Evolutionary conservation across 164 flowering plant genomes (phyloP).

Genomic region (Aristolochia fimbriata): DNA sequence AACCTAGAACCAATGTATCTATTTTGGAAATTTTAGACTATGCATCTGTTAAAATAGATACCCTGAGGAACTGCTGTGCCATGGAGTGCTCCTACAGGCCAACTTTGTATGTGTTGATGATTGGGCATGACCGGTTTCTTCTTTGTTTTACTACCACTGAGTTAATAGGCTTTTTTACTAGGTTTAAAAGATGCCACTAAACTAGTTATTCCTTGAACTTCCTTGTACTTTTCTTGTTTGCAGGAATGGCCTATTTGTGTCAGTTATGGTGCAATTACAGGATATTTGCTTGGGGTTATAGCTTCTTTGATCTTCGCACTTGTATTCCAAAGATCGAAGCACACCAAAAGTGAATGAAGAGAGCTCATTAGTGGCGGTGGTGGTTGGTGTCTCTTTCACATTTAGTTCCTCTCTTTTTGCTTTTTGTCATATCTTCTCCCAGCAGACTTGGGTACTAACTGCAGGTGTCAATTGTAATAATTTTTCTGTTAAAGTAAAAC

Average conservation of each 20-base stretch:
- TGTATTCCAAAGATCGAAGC: constrained; percentile 14
- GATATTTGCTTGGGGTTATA: constrained; percentile 49
- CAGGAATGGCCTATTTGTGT: constrained; percentile 98
- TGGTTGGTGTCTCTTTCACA: not conserved
- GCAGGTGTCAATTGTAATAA: too few species aligned
- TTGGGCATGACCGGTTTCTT: too few species aligned
- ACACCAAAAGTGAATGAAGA: constrained; percentile 33
- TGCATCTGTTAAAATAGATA: too few species aligned
- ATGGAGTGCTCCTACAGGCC: too few species aligned
- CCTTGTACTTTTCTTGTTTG: not conserved
- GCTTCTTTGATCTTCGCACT: constrained; percentile 31
- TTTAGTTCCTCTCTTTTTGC: too few species aligned
- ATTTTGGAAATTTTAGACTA: too few species aligned
- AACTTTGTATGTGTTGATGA: too few species aligned
- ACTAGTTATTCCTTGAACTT: not conserved
- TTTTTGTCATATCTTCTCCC: too few species aligned
- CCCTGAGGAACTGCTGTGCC: too few species aligned
- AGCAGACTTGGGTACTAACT: too few species aligned
- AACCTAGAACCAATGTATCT: too few species aligned
- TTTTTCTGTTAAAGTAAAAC: too few species aligned
- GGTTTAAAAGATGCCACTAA: not conserved
- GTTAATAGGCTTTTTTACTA: not conserved
- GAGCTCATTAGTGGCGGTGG: not conserved
- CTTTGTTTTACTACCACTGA: not conserved
- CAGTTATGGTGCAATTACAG: constrained; percentile 65